A percentile compares a stretch with the other conserved stretches of the same genome.
These are phyloP conservation scores for Ilyonectria robusta DNA, from an alignment of 2,329 filamentous ascomycete genomes.

Conservation along the genomic window DNA sequence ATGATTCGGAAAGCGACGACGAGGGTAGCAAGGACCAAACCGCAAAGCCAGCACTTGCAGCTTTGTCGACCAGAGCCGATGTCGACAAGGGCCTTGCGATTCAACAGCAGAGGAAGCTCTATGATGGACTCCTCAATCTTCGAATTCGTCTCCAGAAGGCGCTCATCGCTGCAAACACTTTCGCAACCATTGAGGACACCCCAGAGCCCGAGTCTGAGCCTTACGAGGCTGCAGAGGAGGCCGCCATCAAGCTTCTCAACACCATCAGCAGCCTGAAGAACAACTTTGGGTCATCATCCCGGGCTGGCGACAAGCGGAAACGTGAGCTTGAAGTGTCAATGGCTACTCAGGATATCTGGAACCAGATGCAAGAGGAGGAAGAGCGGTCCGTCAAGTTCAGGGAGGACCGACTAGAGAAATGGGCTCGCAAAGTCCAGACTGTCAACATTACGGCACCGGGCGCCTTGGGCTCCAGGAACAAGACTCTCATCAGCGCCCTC, in stretches of 20 bases:
- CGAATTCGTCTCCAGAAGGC: constrained; percentile 96
- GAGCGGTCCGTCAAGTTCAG: constrained; percentile 71
- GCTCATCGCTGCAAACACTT: constrained; percentile 84
- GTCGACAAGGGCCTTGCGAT: constrained; percentile 89
- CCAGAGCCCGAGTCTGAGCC: constrained; percentile 61
- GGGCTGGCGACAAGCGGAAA: constrained; percentile 74
- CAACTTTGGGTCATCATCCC: constrained; percentile 67
- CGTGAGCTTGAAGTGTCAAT: constrained; percentile 67
- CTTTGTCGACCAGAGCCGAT: constrained; percentile 64
- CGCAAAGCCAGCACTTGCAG: constrained; percentile 53
- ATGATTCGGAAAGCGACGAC: constrained; percentile 55
- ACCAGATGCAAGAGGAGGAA: constrained; percentile 78
- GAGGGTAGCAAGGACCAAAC: constrained; percentile 48
- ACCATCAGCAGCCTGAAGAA: constrained; percentile 80
- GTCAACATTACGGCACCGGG: constrained; percentile 59
- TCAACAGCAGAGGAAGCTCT: constrained; percentile 86
- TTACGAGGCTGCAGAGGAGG: constrained; percentile 85
- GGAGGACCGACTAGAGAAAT: constrained; percentile 85
- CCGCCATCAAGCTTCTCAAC: constrained; percentile 87
- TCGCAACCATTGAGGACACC: constrained; percentile 64
- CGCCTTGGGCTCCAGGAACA: constrained; percentile 50
- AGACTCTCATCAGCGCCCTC: constrained; percentile 74
- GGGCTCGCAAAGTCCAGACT: constrained; percentile 79
- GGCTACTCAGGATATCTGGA: constrained; percentile 78
- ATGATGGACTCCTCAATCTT: constrained; percentile 89